Evolutionary conservation across 768 basidiomycete genomes (phyloP), one percentile per base, ranked within the genome.

Genomic region (Infundibulicybe gibba): DNA sequence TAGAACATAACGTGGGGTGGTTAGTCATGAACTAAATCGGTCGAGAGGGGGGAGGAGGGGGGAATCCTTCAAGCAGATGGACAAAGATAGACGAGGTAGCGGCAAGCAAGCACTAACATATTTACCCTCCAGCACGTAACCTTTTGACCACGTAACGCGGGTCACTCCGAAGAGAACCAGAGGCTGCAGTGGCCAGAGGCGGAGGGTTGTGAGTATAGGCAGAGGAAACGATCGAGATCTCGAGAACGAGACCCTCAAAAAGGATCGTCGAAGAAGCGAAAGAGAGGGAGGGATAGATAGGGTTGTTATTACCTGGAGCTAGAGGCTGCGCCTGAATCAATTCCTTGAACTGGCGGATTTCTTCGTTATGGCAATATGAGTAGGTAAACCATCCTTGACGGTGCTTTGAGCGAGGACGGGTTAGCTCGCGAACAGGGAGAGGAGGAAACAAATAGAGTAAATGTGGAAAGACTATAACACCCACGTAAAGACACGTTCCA

Each of bases 311-410:
- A 83, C 88, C 87, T 65, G 84, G 68, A 53, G 77, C 73, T 54
- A 82, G 79, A 42, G 80, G 71, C 53, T 83, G 84, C 45, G 79
- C 64, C 60, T 80, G 82, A 54, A 71, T 61, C 49, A 87, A 71
- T 64, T 94, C 93, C 66, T 88, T 88, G 75, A 98, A 99, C 68
- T 99, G 97, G 48, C 94, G 85, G 51, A 98, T 92, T 68, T 97
- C 85, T 43, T 83, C 79, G 65, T 94, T 90, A 70, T 99, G 94
- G 71, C 95, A 93, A 66, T 90, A 97, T 41, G 91, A 85, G 69
- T 98, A 98, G 32, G 94, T 98, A 72, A 97, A 98, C 94, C 94
- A 97, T 33, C 85, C 82, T 72, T 92, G 89, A 55, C 81, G 81
- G 62, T 86, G 83, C 86, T 92, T 69, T 25, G 25, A 25, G 25